phyloP scores from a whole-genome alignment of 106 monocot species.

The Allium fistulosum region DNA sequence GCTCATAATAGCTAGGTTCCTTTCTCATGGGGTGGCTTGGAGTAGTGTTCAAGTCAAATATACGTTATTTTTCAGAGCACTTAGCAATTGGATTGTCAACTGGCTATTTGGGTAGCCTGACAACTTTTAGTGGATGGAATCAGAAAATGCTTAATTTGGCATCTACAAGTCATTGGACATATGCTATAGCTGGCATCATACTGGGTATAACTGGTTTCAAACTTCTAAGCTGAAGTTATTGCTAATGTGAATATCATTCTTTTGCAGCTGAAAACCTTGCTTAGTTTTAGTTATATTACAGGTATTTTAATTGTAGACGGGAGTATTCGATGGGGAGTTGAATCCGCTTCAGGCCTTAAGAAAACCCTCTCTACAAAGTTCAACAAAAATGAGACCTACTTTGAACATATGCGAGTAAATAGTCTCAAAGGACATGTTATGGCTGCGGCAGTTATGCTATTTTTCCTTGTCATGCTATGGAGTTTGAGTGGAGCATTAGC shows the following conservation, averaged over 20 bases:
- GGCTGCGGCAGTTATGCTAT: slow-evolving; percentile 24
- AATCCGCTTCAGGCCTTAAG: slow-evolving; percentile 41
- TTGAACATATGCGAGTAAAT: slow-evolving; percentile 33
- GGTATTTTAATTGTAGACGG: slow-evolving; percentile 70
- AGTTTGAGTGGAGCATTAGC: slow-evolving; percentile 38
- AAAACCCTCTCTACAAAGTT: slow-evolving; percentile 12
- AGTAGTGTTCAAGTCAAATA: slow-evolving; percentile 75
- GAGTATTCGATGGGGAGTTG: slow-evolving; percentile 49
- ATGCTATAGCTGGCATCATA: slow-evolving; percentile 53
- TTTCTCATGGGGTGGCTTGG: slow-evolving; percentile 98
- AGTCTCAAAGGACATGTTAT: slow-evolving; percentile 17
- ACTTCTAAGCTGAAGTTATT: no score
- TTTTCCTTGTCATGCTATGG: slow-evolving; percentile 32
- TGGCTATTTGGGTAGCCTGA: slow-evolving; percentile 88
- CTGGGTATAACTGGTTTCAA: slow-evolving; percentile 37
- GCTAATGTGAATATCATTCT: neutral
- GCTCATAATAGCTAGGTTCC: slow-evolving; percentile 63
- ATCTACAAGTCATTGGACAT: slow-evolving; percentile 62
- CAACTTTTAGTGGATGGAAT: slow-evolving; percentile 99
- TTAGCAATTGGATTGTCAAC: slow-evolving; percentile 74
- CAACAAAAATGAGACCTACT: slow-evolving; percentile 5
- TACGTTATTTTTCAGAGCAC: slow-evolving; percentile 68
- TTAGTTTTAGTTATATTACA: slow-evolving; percentile 11
- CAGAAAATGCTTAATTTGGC: slow-evolving; percentile 83
- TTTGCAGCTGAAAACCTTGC: neutral